Conservation (phyloP, 2,329 filamentous ascomycete species). For the Hymenoscyphus repandus region DNA sequence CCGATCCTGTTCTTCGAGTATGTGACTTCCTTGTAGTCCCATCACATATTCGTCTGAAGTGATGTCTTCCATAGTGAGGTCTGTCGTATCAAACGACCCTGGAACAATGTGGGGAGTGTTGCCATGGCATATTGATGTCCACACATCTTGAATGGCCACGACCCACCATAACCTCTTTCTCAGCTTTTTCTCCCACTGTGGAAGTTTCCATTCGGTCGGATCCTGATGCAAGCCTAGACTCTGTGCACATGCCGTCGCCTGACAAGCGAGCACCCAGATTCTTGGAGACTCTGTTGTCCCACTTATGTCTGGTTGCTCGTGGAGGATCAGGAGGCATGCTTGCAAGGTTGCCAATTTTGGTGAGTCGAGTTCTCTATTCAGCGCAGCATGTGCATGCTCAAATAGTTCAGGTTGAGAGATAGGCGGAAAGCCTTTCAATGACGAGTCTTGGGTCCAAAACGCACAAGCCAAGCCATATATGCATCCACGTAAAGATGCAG, state of each 20-base stretch:
- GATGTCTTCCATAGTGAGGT: constrained; percentile 38
- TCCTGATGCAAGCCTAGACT: constrained; percentile 43
- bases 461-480: constrained; percentile 40
- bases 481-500: constrained; percentile 40
- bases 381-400: constrained; percentile 37
- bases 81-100: constrained; percentile 37
- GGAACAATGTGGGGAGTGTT: constrained; percentile 41
- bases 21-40: constrained; percentile 27
- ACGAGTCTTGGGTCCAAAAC: constrained; percentile 37
- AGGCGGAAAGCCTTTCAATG: constrained; percentile 29
- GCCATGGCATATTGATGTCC: constrained; percentile 42
- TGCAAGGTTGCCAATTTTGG: constrained; percentile 43
- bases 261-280: constrained; percentile 40
- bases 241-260: constrained; percentile 40
- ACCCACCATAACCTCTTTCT: constrained; percentile 40
- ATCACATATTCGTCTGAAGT: constrained; percentile 39
- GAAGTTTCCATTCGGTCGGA: constrained; percentile 37
- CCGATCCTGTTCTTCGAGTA: constrained; percentile 33
- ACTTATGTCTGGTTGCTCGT: constrained; percentile 40
- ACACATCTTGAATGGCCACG: constrained; percentile 38
- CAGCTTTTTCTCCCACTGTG: constrained; percentile 37
- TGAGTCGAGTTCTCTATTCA: constrained; percentile 42
- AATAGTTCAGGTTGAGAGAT: constrained; percentile 39
- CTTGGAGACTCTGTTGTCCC: constrained; percentile 43
- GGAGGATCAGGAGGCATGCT: constrained; percentile 41